phyloP scores from a whole-genome alignment of 1,139 yeast genomes.

The Taphrina flavorubra region DNA sequence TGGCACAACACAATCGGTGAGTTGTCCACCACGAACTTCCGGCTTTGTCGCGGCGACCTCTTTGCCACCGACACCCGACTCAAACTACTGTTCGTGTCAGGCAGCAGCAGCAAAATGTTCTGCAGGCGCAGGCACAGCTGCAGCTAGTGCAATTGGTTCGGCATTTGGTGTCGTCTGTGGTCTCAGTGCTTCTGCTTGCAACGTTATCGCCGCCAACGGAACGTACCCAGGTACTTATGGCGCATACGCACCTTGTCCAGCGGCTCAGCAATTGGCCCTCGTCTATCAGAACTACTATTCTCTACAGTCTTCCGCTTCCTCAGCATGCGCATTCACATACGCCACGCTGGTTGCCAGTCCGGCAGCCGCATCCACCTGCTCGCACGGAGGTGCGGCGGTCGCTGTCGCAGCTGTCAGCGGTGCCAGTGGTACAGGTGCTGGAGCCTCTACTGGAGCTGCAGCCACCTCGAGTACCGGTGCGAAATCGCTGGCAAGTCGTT shows the following conservation, averaged over 20 bases:
- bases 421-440: constrained; percentile 1
- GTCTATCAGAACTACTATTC: constrained; percentile 60
- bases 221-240: constrained; percentile 61
- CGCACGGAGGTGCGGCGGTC: constrained; percentile 24
- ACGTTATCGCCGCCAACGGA: constrained; percentile 60
- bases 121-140: constrained; percentile 52
- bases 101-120: constrained; percentile 61
- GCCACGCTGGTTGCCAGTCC: constrained; percentile 32
- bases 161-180: constrained; percentile 60
- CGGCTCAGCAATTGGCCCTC: constrained; percentile 60
- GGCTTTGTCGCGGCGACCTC: constrained; percentile 57
- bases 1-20: constrained; percentile 47
- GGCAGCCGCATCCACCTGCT: constrained; percentile 25
- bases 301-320: constrained; percentile 47
- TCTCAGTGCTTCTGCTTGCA: constrained; percentile 56
- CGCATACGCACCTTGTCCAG: constrained; percentile 61
- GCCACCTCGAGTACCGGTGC: neutral
- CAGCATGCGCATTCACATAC: constrained; percentile 43
- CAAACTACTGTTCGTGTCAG: constrained; percentile 63
- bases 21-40: constrained; percentile 50
- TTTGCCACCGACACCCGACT: constrained; percentile 64
- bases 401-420: constrained; percentile 6
- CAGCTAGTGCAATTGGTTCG: constrained; percentile 51
- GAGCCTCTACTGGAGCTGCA: neutral
- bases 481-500: constrained; percentile 2